A percentile compares a stretch with the other conserved stretches of the same genome.
Evolutionary conservation across 495 filamentous ascomycete species (phyloP).

Genomic region (Aspergillus hancockii): DNA sequence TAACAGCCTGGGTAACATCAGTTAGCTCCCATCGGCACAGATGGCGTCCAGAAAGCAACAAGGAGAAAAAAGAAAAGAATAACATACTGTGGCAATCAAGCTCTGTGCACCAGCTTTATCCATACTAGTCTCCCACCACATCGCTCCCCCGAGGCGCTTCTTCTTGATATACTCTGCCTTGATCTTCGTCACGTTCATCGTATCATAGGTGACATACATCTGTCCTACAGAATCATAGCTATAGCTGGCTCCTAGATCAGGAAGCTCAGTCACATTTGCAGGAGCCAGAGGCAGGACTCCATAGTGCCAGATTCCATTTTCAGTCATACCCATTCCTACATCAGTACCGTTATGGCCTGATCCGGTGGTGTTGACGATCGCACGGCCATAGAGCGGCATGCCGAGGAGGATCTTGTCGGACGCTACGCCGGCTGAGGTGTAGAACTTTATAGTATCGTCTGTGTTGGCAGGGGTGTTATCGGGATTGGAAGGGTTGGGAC

Average conservation of each 20-base stretch:
- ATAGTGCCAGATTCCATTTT: background rate
- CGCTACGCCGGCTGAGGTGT: background rate
- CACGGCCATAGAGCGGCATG: background rate
- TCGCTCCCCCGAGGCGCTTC: slow-evolving; percentile 70
- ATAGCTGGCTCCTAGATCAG: slow-evolving; percentile 54
- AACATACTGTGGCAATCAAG: slow-evolving; percentile 59
- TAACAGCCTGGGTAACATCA: slow-evolving; percentile 28
- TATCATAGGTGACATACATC: slow-evolving; percentile 77
- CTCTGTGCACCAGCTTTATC: slow-evolving; percentile 62
- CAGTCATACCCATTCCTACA: background rate
- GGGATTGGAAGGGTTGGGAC: background rate
- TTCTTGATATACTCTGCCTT: slow-evolving; percentile 69
- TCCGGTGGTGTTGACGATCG: background rate
- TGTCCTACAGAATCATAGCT: slow-evolving; percentile 60
- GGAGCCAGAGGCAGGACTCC: slow-evolving; percentile 8
- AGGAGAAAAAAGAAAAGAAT: background rate
- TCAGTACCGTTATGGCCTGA: background rate
- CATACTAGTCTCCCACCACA: slow-evolving; percentile 89
- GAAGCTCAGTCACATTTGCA: slow-evolving; percentile 10
- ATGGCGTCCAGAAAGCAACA: background rate
- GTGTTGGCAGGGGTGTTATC: background rate
- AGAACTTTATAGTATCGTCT: background rate
- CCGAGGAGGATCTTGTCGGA: background rate
- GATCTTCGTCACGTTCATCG: slow-evolving; percentile 50
- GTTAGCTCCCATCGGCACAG: background rate